Base-by-base conservation (phyloP, 2,329 filamentous ascomycete species). In the Claviceps monticola region DNA sequence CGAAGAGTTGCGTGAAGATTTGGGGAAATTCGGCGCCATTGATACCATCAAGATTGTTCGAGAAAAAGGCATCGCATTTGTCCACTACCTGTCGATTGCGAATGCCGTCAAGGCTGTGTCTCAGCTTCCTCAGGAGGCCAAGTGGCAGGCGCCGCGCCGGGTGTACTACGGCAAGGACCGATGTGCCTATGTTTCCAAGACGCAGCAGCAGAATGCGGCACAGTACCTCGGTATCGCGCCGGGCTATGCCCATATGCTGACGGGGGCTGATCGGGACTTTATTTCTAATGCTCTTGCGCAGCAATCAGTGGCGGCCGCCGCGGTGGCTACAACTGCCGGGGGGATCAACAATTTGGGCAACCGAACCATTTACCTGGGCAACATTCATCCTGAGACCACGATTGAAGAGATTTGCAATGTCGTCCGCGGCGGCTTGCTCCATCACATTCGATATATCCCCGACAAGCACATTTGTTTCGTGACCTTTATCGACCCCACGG, bases 381-480 rank as follows among this genome's bases (percentile, higher is more conserved):
- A 98, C 70, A 98, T 98, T 58, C 93, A 98, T 68, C 93, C 93
- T 0, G 93, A 98, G 72, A 98, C 93, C 1, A 97, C 91, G 2
- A 95, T 97, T 60, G 93, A 98, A 72, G 93, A 98, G 72, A 98
- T 98, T 66, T 98, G 93, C 78, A 98, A 98, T 64, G 93, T 98
- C 53, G 93, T 98, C 50, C 83, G 93, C 57, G 93, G 93, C 54
- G 93, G 93, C 61, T 79, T 98, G 58, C 77, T 98, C 61, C 93
- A 98, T 68, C 93, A 98, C 68, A 95, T 98, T 68, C 88, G 93
- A 60, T 98, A 97, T 71, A 98, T 98, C 61, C 93, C 93, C 6
- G 93, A 98, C 74, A 98, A 98, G 80, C 93, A 98, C 71, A 98
- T 98, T 60, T 98, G 93, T 76, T 98, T 98, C 65, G 93, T 98